Percentiles rank a stretch among this genome's conserved stretches.
phyloP scores from a whole-genome alignment of 2,329 filamentous ascomycete genomes.

The Aspergillus sp. region DNA sequence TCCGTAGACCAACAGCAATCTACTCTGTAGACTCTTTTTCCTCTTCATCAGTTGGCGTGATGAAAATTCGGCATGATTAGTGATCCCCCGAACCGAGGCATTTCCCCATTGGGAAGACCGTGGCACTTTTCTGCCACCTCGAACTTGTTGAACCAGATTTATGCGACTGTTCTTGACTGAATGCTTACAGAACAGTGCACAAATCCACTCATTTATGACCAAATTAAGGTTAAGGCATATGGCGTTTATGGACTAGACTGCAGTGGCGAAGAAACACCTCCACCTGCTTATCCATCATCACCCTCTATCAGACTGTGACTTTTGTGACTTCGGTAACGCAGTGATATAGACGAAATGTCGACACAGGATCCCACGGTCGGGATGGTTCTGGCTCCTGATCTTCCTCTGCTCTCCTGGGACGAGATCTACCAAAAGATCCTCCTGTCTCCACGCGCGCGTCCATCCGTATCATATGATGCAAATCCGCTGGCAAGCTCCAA shows the following conservation, averaged over 20 bases:
- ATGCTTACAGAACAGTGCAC: neutral
- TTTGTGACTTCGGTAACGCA: neutral
- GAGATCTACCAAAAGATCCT: constrained; percentile 7
- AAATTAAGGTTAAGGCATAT: neutral
- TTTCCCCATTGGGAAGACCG: neutral
- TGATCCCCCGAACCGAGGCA: constrained; percentile 3
- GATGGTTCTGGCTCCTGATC: constrained; percentile 1
- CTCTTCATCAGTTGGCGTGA: too few relatives aligned
- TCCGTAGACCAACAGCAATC: too few relatives aligned
- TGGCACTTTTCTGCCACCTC: neutral
- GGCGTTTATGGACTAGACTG: neutral
- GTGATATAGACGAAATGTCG: neutral
- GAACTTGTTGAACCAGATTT: too few relatives aligned
- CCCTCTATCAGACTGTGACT: neutral
- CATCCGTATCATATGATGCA: neutral
- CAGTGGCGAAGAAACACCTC: neutral
- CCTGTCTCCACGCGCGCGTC: constrained; percentile 4
- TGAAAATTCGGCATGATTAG: neutral
- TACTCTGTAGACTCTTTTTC: too few relatives aligned
- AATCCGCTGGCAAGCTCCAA: constrained; percentile 8
- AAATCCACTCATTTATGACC: neutral
- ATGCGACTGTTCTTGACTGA: too few relatives aligned
- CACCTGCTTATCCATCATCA: neutral
- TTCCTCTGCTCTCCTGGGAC: constrained; percentile 11
- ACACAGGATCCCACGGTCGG: neutral